These are phyloP conservation scores for Ganoderma lucidum DNA, from an alignment of 1,284 basidiomycete species.

Conservation along the genomic window DNA sequence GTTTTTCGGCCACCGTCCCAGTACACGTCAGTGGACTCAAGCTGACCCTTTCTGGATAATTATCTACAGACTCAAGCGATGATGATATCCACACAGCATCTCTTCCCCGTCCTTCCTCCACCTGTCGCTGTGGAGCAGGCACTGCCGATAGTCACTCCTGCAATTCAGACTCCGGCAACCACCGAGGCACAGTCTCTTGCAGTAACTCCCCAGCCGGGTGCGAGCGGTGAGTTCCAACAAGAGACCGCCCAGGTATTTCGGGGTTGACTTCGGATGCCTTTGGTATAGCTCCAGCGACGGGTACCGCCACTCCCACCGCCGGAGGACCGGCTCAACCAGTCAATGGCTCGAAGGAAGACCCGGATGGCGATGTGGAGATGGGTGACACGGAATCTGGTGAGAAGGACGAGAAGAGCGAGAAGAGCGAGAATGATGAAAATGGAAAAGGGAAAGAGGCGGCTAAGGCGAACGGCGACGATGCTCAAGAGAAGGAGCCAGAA, in stretches of 20 bases:
- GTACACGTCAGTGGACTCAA: background rate
- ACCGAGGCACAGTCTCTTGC: constrained; percentile 30
- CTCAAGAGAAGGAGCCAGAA: constrained; percentile 6
- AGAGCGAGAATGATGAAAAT: constrained; percentile 28
- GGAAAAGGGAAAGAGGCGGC: constrained; percentile 6
- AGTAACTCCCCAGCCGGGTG: constrained; percentile 31
- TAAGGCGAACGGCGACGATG: constrained; percentile 5
- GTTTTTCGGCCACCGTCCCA: constrained; percentile 9
- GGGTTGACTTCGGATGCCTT: background rate
- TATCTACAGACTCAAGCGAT: constrained; percentile 78
- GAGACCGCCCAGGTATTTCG: background rate
- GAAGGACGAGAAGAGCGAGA: constrained; percentile 32
- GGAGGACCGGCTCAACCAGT: constrained; percentile 18
- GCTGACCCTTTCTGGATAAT: constrained; percentile 13
- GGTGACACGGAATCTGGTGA: constrained; percentile 20
- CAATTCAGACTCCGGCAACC: constrained; percentile 33
- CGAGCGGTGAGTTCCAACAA: constrained; percentile 23
- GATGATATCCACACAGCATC: constrained; percentile 86
- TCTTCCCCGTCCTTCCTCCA: constrained; percentile 56
- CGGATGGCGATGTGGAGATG: constrained; percentile 35
- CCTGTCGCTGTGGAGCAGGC: constrained; percentile 28
- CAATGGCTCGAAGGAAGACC: constrained; percentile 29
- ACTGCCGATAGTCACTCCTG: constrained; percentile 38
- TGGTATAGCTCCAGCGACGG: constrained; percentile 18
- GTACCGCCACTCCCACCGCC: constrained; percentile 22